Percentiles rank a stretch among this genome's conserved stretches.
These are phyloP conservation scores for Rhizopogon sp. DNA, from an alignment of 768 basidiomycete genomes.

Conservation along the genomic window DNA sequence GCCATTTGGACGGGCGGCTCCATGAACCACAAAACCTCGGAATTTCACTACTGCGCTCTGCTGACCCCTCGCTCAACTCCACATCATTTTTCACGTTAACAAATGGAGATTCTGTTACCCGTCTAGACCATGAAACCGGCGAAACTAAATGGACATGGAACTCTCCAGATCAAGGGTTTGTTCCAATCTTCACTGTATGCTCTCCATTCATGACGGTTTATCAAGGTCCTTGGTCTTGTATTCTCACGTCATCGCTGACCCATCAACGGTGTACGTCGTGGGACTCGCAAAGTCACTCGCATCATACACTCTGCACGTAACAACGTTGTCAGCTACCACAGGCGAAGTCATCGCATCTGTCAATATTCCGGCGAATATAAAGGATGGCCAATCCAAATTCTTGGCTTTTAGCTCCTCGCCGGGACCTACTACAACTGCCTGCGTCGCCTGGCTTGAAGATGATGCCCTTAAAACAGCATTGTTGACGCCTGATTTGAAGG, in stretches of 20 bases:
- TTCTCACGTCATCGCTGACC: slow-evolving; percentile 53
- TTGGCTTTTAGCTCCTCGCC: slow-evolving; percentile 25
- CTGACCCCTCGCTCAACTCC: slow-evolving; percentile 29
- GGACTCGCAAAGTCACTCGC: slow-evolving; percentile 39
- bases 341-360: slow-evolving; percentile 46
- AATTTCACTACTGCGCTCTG: slow-evolving; percentile 38
- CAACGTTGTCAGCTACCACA: slow-evolving; percentile 49
- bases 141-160: slow-evolving; percentile 66
- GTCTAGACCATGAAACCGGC: slow-evolving; percentile 47
- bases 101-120: slow-evolving; percentile 54
- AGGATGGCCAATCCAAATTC: slow-evolving; percentile 29
- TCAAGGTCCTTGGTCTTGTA: slow-evolving; percentile 60
- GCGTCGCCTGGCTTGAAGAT: slow-evolving; percentile 41
- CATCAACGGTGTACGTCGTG: slow-evolving; percentile 49
- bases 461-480: slow-evolving; percentile 43
- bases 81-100: slow-evolving; percentile 45
- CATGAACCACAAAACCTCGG: slow-evolving; percentile 54
- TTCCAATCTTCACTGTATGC: slow-evolving; percentile 1
- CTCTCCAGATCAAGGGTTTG: slow-evolving; percentile 64
- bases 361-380: slow-evolving; percentile 50
- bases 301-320: slow-evolving; percentile 64
- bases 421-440: slow-evolving; percentile 9
- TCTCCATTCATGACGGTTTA: background rate
- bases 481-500: slow-evolving; percentile 48
- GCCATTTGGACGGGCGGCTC: slow-evolving; percentile 34